Evolutionary conservation across 2,329 filamentous ascomycete genomes (phyloP).

Genomic region (Xylaria sp.): DNA sequence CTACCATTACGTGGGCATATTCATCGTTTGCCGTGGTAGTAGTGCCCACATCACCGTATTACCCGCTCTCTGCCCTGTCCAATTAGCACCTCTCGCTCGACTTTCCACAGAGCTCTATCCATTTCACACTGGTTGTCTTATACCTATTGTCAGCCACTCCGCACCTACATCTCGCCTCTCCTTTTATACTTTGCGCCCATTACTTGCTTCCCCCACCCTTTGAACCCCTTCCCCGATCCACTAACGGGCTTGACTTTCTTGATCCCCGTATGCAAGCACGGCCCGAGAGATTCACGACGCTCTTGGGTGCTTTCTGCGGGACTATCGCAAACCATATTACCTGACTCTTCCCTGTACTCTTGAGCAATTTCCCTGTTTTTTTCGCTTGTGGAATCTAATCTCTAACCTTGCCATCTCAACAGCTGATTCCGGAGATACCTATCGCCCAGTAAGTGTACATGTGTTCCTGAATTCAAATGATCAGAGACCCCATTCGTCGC

Average conservation of each 20-base stretch:
- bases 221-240: conserved; percentile 53
- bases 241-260: conserved; percentile 48
- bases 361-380: conserved; percentile 32
- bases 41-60: conserved; percentile 37
- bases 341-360: conserved; percentile 10
- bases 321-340: conserved; percentile 8
- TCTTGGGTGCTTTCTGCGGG: conserved; percentile 21
- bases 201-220: conserved; percentile 45
- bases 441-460: conserved; percentile 55
- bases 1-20: conserved; percentile 35
- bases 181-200: conserved; percentile 40
- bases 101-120: conserved; percentile 37
- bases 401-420: conserved; percentile 50
- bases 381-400: conserved; percentile 29
- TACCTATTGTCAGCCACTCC: conserved; percentile 29
- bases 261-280: conserved; percentile 43
- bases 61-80: conserved; percentile 38
- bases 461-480: conserved; percentile 3
- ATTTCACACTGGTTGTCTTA: conserved; percentile 37
- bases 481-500: not conserved
- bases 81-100: conserved; percentile 33
- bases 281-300: conserved; percentile 37
- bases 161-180: conserved; percentile 30
- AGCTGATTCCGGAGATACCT: conserved; percentile 67
- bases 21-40: conserved; percentile 42